A percentile compares a stretch with the other conserved stretches of the same genome.
Evolutionary conservation across 179 eudicot species (phyloP).

Genomic region (Amaranthus tricolor): DNA sequence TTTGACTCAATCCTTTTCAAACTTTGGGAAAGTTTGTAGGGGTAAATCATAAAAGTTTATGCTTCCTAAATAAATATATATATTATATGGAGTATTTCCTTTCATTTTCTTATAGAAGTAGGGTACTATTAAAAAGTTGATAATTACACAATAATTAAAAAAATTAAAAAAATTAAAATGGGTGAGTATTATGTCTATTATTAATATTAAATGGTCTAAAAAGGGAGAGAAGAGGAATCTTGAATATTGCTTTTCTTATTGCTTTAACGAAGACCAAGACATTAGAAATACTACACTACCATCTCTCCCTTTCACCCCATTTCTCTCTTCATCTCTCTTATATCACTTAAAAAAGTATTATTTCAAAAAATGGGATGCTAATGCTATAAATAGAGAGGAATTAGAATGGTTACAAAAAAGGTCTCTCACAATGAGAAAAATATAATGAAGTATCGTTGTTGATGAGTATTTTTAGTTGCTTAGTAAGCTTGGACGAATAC

Average conservation of each 20-base stretch:
- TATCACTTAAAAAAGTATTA: neutral
- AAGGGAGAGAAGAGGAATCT: slow-evolving; percentile 31
- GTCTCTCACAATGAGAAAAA: slow-evolving; percentile 1
- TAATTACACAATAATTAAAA: slow-evolving; percentile 22
- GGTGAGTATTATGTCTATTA: neutral
- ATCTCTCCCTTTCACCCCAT: slow-evolving; percentile 10
- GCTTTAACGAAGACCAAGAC: slow-evolving; percentile 35
- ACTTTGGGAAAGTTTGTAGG: slow-evolving; percentile 12
- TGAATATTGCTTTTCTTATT: slow-evolving; percentile 17
- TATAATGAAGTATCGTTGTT: neutral
- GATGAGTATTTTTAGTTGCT: neutral
- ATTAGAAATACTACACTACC: too few species aligned
- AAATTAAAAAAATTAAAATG: neutral
- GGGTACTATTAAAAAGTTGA: neutral
- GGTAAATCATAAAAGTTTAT: neutral
- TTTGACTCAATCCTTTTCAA: slow-evolving; percentile 35
- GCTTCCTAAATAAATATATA: neutral
- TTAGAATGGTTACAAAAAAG: slow-evolving; percentile 6
- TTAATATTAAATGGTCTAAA: slow-evolving; percentile 18
- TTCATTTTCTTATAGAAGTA: neutral
- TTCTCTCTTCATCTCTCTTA: neutral
- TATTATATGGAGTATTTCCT: neutral
- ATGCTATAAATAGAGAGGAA: too few species aligned
- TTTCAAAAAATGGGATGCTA: neutral
- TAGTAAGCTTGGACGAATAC: too few species aligned